Base-by-base conservation (phyloP, 148 eudicot genomes). In the Pouteria glomerata region DNA sequence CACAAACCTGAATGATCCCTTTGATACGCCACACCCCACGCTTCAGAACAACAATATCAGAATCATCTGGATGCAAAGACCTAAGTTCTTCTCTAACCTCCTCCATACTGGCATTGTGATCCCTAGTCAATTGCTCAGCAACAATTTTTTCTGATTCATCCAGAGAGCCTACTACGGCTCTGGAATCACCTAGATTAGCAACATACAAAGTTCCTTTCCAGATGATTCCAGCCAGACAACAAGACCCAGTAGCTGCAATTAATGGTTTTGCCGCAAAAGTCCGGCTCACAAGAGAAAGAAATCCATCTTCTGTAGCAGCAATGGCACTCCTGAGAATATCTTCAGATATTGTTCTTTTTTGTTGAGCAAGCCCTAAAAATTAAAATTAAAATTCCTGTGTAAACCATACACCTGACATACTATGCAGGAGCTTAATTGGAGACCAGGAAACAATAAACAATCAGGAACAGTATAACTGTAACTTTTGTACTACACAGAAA, bases 181-280 rank as follows among this genome's bases (percentile, higher is more conserved):
- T 86, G 19, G 97, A 90, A 74, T 92, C 97, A 13, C 97, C 97
- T 31, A 88, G 37, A 81, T 92, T 92, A 63, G 88, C 97, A 48
- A 89, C 62, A 73, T 77, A 88, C n/a, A 92, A 57, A 27, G 86
- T 86, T 69, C 84, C 85, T 61, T 75, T 68, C 82, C 79, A 88
- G 27, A 92, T 79, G 21, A 86, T 37, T 42, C 97, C 97, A 68
- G 79, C 91, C 16, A 92, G 78, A 84, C 97, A 92, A 69, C 97
- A 92, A 29, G 97, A 89, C 24, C 97, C 97, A 33, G 74, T 67
- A 53, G 93, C 81, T 11, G 93, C 96, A 51, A 90, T 82, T 15
- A 45, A 12, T 16, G 97, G 97, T 45, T 69, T 71, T 51, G 74
- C 70, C 57, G 69, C 68, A 50, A 57, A 82, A 23, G 82, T 41